Evolutionary conservation across 306 rosid genomes (phyloP).

Genomic region (Inga oerstediana): DNA sequence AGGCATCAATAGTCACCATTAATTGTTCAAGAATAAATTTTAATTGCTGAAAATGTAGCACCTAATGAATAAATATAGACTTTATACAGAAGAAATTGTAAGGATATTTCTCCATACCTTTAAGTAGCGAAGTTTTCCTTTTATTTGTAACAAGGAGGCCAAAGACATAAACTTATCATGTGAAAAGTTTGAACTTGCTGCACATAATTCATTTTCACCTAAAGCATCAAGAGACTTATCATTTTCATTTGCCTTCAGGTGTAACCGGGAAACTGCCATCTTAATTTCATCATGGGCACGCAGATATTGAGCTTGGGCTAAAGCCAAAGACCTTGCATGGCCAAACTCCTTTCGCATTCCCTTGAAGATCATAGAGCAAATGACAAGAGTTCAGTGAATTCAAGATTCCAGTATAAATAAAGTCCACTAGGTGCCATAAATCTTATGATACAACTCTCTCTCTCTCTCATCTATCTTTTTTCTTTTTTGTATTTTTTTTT

Average conservation of each 20-base stretch:
- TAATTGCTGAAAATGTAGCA: slow-evolving; percentile 16
- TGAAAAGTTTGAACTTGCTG: slow-evolving; percentile 67
- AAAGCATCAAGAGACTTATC: slow-evolving; percentile 74
- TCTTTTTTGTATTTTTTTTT: background rate
- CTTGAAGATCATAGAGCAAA: slow-evolving; percentile 44
- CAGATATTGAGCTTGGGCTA: slow-evolving; percentile 89
- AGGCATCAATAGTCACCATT: slow-evolving; percentile 8
- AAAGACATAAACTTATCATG: slow-evolving; percentile 79
- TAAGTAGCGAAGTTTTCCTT: slow-evolving; percentile 93
- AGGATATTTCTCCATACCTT: slow-evolving; percentile 55
- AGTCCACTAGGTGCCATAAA: slow-evolving; percentile 12
- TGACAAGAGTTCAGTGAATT: slow-evolving; percentile 26
- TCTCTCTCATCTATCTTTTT: background rate
- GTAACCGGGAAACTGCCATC: slow-evolving; percentile 86
- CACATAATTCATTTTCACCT: slow-evolving; percentile 67
- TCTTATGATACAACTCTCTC: slow-evolving; percentile 27
- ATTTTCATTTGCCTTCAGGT: slow-evolving; percentile 60
- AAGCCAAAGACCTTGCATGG: slow-evolving; percentile 88
- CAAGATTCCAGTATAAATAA: slow-evolving; percentile 7
- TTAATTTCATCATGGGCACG: slow-evolving; percentile 93
- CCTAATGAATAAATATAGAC: slow-evolving; percentile 20
- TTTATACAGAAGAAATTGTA: slow-evolving; percentile 8
- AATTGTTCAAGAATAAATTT: slow-evolving; percentile 14
- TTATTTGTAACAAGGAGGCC: slow-evolving; percentile 63
- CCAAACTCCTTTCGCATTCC: slow-evolving; percentile 94